Percentiles rank a stretch among this genome's conserved stretches.
phyloP scores from a whole-genome alignment of 768 basidiomycete species.

The Termitomyces sp. region DNA sequence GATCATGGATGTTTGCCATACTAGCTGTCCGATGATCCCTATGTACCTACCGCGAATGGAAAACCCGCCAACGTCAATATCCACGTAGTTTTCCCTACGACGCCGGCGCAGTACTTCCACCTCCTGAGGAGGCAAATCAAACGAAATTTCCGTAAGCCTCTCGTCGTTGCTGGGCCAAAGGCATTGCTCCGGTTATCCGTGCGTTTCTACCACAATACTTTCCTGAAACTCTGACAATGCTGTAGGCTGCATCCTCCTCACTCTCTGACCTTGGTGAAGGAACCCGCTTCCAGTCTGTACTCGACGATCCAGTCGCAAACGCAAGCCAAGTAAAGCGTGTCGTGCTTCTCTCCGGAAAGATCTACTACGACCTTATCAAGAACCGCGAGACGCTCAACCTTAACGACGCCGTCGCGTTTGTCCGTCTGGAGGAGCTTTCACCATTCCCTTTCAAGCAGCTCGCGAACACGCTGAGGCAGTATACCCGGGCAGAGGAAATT shows the following conservation, averaged over 20 bases:
- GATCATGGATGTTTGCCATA: background rate
- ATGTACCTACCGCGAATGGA: slow-evolving; percentile 20
- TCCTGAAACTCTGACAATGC: background rate
- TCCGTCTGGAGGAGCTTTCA: slow-evolving; percentile 80
- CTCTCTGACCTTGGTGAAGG: slow-evolving; percentile 56
- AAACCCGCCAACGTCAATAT: slow-evolving; percentile 64
- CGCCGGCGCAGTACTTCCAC: slow-evolving; percentile 91
- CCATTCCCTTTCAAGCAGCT: slow-evolving; percentile 79
- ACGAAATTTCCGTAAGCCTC: slow-evolving; percentile 82
- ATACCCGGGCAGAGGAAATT: slow-evolving; percentile 34
- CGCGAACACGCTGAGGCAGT: slow-evolving; percentile 36
- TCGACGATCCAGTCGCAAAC: slow-evolving; percentile 43
- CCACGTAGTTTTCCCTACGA: slow-evolving; percentile 82
- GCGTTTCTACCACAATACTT: background rate
- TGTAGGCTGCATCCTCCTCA: slow-evolving; percentile 67
- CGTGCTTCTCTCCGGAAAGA: slow-evolving; percentile 75
- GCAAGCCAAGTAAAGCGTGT: slow-evolving; percentile 47
- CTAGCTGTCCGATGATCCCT: slow-evolving; percentile 76
- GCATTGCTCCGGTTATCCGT: slow-evolving; percentile 74
- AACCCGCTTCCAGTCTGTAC: slow-evolving; percentile 62
- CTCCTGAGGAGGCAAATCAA: slow-evolving; percentile 81
- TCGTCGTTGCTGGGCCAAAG: slow-evolving; percentile 83
- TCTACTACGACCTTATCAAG: slow-evolving; percentile 83
- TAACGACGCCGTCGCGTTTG: slow-evolving; percentile 51
- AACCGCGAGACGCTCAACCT: slow-evolving; percentile 50